phyloP scores from a whole-genome alignment of 257 asterid genomes.

The Penstemon barbatus region DNA sequence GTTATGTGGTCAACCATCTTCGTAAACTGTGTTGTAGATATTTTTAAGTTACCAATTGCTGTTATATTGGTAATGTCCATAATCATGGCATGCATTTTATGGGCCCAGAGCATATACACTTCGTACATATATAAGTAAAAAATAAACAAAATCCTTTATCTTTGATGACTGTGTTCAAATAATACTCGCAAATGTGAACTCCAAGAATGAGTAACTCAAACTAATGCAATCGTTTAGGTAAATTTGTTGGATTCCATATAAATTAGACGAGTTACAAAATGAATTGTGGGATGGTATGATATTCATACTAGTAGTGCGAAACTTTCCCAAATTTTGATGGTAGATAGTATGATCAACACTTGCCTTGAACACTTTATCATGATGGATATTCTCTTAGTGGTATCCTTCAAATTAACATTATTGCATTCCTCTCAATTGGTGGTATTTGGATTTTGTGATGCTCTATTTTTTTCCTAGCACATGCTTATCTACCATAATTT shows the following conservation, averaged over 20 bases:
- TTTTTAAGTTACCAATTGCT: neutral
- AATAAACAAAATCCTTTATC: too few species aligned
- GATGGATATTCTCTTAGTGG: neutral
- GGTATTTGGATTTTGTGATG: constrained; percentile 12
- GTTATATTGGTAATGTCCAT: neutral
- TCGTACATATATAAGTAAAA: too few species aligned
- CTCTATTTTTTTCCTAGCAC: neutral
- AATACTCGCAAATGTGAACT: too few species aligned
- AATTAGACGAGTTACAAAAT: neutral
- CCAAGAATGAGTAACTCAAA: too few species aligned
- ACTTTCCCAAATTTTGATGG: too few species aligned
- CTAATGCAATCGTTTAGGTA: too few species aligned
- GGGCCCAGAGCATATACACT: too few species aligned
- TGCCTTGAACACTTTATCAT: constrained; percentile 2
- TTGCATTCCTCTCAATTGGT: neutral
- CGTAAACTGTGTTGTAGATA: neutral
- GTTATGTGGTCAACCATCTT: constrained; percentile 21
- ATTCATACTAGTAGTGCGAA: neutral
- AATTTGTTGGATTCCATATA: too few species aligned
- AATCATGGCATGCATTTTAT: too few species aligned
- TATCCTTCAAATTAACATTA: constrained; percentile 3
- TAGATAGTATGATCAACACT: neutral
- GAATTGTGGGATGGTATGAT: neutral
- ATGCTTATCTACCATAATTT: neutral
- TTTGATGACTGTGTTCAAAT: too few species aligned